These are phyloP conservation scores for Aspergillus bridgeri DNA, from an alignment of 495 filamentous ascomycete genomes.

Conservation along the genomic window DNA sequence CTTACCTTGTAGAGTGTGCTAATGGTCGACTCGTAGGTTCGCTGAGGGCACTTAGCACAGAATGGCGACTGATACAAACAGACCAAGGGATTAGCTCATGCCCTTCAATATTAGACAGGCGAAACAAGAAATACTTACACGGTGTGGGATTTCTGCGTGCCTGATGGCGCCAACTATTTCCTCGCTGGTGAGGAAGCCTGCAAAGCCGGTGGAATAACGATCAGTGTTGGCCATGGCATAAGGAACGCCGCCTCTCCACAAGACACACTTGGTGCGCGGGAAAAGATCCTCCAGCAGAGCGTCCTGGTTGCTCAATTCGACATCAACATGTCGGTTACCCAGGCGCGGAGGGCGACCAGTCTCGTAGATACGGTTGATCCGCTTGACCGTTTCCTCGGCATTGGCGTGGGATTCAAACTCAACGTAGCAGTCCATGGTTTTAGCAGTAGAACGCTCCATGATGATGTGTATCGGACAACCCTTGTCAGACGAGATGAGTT, in stretches of 20 bases:
- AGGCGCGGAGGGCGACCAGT: conserved; percentile 51
- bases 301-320: conserved; percentile 58
- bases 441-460: conserved; percentile 74
- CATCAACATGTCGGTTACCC: conserved; percentile 61
- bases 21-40: conserved; percentile 71
- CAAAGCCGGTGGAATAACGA: conserved; percentile 62
- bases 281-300: conserved; percentile 65
- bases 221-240: conserved; percentile 37
- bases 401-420: conserved; percentile 57
- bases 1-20: conserved; percentile 67
- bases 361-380: conserved; percentile 40
- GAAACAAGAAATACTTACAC: conserved; percentile 47
- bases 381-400: conserved; percentile 44
- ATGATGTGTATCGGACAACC: conserved; percentile 73
- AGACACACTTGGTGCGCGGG: conserved; percentile 60
- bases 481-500: conserved; percentile 48
- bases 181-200: conserved; percentile 65
- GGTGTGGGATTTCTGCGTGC: conserved; percentile 63
- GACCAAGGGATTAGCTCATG: conserved; percentile 9
- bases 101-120: conserved; percentile 4
- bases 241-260: conserved; percentile 54
- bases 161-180: conserved; percentile 65
- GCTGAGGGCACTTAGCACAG: conserved; percentile 61
- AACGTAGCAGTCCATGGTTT: conserved; percentile 74
- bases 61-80: conserved; percentile 55